These are phyloP conservation scores for Arxiozyma heterogenica DNA, from an alignment of 1,139 yeast species.

Conservation along the genomic window DNA sequence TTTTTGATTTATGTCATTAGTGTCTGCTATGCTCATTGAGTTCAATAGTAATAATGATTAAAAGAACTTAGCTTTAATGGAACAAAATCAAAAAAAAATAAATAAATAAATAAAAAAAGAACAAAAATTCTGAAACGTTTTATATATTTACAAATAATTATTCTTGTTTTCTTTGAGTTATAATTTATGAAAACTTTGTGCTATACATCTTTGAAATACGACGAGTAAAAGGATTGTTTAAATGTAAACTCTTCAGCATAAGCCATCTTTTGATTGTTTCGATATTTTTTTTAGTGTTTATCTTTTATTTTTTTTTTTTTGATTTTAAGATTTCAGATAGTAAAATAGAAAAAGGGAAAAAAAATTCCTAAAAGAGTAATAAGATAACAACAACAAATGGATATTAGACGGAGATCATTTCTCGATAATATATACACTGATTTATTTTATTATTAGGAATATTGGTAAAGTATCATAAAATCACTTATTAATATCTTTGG, in stretches of 20 bases:
- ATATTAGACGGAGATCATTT: not conserved
- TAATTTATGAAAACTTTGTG: too few relatives aligned
- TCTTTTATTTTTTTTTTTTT: too few relatives aligned
- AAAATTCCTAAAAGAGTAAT: not conserved
- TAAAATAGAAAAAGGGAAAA: not conserved
- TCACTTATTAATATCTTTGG: too few relatives aligned
- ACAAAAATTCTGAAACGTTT: too few relatives aligned
- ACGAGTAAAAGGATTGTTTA: not conserved
- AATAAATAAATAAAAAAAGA: not conserved
- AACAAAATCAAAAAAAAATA: too few relatives aligned
- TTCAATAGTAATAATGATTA: not conserved
- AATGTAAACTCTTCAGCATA: not conserved
- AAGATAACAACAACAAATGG: not conserved
- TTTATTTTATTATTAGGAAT: not conserved
- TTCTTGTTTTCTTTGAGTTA: not conserved
- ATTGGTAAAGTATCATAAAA: too few relatives aligned
- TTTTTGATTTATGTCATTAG: slow-evolving; percentile 25
- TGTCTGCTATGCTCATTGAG: slow-evolving; percentile 6
- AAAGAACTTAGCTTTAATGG: not conserved
- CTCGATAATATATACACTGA: too few relatives aligned
- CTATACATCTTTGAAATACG: too few relatives aligned
- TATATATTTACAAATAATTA: too few relatives aligned
- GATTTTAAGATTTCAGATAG: not conserved
- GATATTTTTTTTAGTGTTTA: too few relatives aligned
- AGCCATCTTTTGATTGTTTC: too few relatives aligned